These are phyloP conservation scores for Ogataea parapolymorpha DNA, from an alignment of 805 yeast genomes.

Conservation along the genomic window DNA sequence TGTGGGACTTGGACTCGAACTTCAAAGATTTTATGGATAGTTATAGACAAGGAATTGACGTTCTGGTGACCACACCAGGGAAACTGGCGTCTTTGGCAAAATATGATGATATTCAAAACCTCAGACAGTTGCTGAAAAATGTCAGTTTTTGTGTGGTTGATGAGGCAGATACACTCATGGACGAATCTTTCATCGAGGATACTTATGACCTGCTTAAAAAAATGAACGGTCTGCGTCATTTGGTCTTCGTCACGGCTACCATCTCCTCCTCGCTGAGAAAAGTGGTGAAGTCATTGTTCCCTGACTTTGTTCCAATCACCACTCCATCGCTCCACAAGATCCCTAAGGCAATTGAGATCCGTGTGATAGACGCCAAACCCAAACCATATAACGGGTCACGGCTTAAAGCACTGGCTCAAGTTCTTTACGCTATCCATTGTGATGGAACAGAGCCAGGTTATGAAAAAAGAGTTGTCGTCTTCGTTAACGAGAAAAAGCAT, in stretches of 20 bases:
- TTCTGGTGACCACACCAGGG: slow-evolving; percentile 83
- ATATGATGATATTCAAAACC: slow-evolving; percentile 31
- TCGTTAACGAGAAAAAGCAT: slow-evolving; percentile 72
- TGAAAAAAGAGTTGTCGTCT: slow-evolving; percentile 78
- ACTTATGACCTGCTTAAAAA: slow-evolving; percentile 53
- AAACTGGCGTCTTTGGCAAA: slow-evolving; percentile 43
- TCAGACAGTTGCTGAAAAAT: slow-evolving; percentile 38
- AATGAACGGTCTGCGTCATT: slow-evolving; percentile 51
- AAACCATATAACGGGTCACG: slow-evolving; percentile 85
- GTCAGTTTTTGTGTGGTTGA: slow-evolving; percentile 71
- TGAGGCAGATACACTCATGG: slow-evolving; percentile 93
- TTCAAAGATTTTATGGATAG: slow-evolving; percentile 49
- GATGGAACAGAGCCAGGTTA: slow-evolving; percentile 77
- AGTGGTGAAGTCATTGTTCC: slow-evolving; percentile 58
- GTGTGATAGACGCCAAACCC: slow-evolving; percentile 69
- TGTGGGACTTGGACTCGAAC: slow-evolving; percentile 62
- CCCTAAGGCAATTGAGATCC: slow-evolving; percentile 71
- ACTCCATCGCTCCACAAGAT: slow-evolving; percentile 82
- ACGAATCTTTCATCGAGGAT: slow-evolving; percentile 67
- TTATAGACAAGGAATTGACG: slow-evolving; percentile 59
- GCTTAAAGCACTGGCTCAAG: slow-evolving; percentile 81
- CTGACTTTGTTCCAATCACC: slow-evolving; percentile 60
- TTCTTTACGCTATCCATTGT: slow-evolving; percentile 75
- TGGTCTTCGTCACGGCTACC: slow-evolving; percentile 86
- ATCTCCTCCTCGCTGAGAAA: slow-evolving; percentile 75